Evolutionary conservation across 2,329 filamentous ascomycete species (phyloP), one percentile per base, ranked within the genome.

Genomic region (Lachnellula suecica): DNA sequence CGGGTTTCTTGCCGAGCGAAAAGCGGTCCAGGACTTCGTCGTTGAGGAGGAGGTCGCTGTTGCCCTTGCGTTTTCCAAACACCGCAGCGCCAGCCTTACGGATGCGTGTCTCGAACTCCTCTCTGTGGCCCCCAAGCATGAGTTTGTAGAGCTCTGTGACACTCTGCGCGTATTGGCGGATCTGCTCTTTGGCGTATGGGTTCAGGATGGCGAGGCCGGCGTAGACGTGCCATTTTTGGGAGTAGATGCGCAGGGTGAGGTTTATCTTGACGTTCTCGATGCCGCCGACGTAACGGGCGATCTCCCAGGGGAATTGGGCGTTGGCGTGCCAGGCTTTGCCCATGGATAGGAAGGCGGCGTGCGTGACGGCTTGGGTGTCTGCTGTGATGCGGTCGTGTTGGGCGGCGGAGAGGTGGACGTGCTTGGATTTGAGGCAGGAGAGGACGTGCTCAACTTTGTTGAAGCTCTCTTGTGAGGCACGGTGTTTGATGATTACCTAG

Each of bases 181-280:
- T 97, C 73, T 99, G 94, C 70, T 88, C 81, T 70, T 88, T 89
- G 3, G 94, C 94, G 53, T 91, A 88, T 0, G 94, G 94, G 70
- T 99, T 99, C 53, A 99, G 81, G 66, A 99, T 99, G 10, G 95
- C 94, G 8, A 99, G 85, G 0, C 94, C 94, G 19, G 94, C 94
- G 71, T 99, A 99, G 52, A 99, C 94, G 75, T 99, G 95, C 95
- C 95, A 99, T 72, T 97, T 99, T 72, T 97, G 96, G 54, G 88
- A 87, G 75, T 97, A 99, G 74, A 99, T 97, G 63, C 94, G 91
- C 60, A 99, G 77, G 62, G 91, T 97, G 62, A 97, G 85, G 74
- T 99, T 99, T 76, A 97, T 96, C 75, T 99, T 99, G 64, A 97
- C 93, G 70, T 99, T 99, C 72, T 99, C 94, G 65, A 99, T 96